These are phyloP conservation scores for Cerioporus squamosus DNA, from an alignment of 1,284 basidiomycete species.

Conservation along the genomic window DNA sequence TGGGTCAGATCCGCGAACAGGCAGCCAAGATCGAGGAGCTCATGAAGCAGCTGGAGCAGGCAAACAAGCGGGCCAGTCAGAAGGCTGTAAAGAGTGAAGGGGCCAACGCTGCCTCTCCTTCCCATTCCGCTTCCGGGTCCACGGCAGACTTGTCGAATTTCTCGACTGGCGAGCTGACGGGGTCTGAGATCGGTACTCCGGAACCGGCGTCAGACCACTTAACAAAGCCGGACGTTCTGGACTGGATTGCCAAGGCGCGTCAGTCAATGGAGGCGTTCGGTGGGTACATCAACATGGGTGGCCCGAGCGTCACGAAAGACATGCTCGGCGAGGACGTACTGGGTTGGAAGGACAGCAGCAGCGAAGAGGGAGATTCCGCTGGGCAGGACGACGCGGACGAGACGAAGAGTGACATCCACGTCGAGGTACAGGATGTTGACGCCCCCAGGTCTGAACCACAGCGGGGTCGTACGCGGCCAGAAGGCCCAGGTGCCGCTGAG, in stretches of 20 bases:
- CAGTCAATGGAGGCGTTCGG: conserved; percentile 69
- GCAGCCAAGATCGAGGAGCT: conserved; percentile 69
- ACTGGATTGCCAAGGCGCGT: conserved; percentile 75
- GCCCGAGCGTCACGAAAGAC: conserved; percentile 53
- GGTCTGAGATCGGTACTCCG: conserved; percentile 29
- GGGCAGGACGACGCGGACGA: conserved; percentile 15
- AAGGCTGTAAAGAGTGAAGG: conserved; percentile 3
- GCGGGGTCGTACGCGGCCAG: conserved; percentile 15
- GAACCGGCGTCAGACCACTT: conserved; percentile 13
- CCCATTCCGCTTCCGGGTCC: conserved; percentile 14
- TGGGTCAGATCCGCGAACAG: conserved; percentile 74
- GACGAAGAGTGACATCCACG: conserved; percentile 18
- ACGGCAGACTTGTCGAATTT: conserved; percentile 24
- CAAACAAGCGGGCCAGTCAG: conserved; percentile 30
- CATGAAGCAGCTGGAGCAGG: conserved; percentile 63
- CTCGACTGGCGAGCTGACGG: conserved; percentile 23
- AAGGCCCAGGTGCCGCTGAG: not conserved
- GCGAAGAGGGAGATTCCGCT: conserved; percentile 18
- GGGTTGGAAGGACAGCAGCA: conserved; percentile 27
- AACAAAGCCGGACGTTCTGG: conserved; percentile 52
- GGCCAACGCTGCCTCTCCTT: conserved; percentile 23
- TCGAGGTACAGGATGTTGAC: conserved; percentile 26
- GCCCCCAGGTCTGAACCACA: conserved; percentile 6
- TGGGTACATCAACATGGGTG: conserved; percentile 62
- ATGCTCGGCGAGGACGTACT: conserved; percentile 46